These are phyloP conservation scores for Plantago elongata DNA, from an alignment of 257 asterid genomes.

Conservation along the genomic window DNA sequence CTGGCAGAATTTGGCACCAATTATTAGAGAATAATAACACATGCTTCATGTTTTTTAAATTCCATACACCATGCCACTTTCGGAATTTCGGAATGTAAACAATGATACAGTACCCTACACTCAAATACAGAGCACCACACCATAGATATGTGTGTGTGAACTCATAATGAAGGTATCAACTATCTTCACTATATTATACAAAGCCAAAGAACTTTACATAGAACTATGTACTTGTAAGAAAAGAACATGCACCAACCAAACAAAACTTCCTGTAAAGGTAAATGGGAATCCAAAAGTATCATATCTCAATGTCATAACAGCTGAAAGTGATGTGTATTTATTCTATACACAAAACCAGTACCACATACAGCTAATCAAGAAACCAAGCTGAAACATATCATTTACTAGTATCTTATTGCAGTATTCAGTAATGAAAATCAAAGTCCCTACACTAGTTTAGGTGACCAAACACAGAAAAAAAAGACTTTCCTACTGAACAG, in stretches of 20 bases:
- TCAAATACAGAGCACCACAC: neutral
- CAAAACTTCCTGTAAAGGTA: neutral
- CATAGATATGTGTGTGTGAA: neutral
- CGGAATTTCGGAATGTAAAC: slow-evolving; percentile 1
- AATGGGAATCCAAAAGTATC: slow-evolving; percentile 2
- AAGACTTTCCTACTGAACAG: slow-evolving; percentile 13
- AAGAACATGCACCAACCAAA: neutral
- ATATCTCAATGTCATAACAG: neutral
- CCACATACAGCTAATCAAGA: slow-evolving; percentile 13
- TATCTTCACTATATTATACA: neutral
- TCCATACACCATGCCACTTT: neutral
- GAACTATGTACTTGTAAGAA: neutral
- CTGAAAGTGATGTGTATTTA: slow-evolving; percentile 6
- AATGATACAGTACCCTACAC: neutral
- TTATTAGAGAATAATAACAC: slow-evolving; percentile 19
- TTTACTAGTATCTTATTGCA: slow-evolving; percentile 19
- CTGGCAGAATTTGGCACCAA: slow-evolving; percentile 14
- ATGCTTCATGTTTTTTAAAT: neutral
- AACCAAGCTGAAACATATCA: slow-evolving; percentile 14
- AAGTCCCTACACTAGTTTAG: slow-evolving; percentile 30
- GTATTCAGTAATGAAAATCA: slow-evolving; percentile 16
- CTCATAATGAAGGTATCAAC: neutral
- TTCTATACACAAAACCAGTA: neutral
- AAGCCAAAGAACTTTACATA: neutral
- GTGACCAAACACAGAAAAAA: slow-evolving; percentile 27